Base-by-base conservation (phyloP, 257 asterid species). In the Linaria vulgaris region DNA sequence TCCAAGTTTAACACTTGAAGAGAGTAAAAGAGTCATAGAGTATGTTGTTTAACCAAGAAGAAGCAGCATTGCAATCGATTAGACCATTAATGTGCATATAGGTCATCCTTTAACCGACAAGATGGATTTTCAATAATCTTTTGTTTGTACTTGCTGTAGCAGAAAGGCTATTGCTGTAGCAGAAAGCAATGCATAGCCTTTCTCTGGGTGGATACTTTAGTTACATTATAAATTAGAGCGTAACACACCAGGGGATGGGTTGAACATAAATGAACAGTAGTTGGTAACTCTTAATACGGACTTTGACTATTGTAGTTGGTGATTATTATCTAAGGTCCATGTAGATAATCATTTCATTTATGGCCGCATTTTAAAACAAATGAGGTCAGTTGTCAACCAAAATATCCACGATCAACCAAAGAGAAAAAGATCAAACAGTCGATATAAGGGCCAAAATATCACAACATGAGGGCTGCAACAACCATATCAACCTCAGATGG, bases 331-430 rank as follows among this genome's bases (percentile, higher is more conserved):
- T 24, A 38, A 19, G 22, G 15, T 39, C 41, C 10, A n/a, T 9
- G 24, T 34, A 52, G 61, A 53, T 12, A 14, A 21, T 38, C 31
- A 64, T 22, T 38, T 44, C 38, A 53, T 54, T 55, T 16, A 53
- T 53, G 38, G 38, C 62, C 43, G 22, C 20, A 49, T 64, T 20
- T 22, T 30, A 25, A 23, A 24, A 23, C 62, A 64, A 53, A 21
- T 25, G 46, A 66, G 63, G 3, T 46, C 37, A 66, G 48, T 19
- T 21, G 64, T 45, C 55, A 53, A 54, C 41, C 54, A 65, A 65
- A 51, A 61, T 44, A 44, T 19, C 17, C 17, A 44, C 5, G 15
- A 44, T 44, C 4, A 27, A 8, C 15, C 61, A 17, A 5, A 37
- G 53, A 22, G 8, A 10, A 25, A 66, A 66, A 54, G 6, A 4